These are phyloP conservation scores for Thermomucor indicae-seudaticae DNA, from an alignment of 371 early-diverging fungal genomes.

Conservation along the genomic window DNA sequence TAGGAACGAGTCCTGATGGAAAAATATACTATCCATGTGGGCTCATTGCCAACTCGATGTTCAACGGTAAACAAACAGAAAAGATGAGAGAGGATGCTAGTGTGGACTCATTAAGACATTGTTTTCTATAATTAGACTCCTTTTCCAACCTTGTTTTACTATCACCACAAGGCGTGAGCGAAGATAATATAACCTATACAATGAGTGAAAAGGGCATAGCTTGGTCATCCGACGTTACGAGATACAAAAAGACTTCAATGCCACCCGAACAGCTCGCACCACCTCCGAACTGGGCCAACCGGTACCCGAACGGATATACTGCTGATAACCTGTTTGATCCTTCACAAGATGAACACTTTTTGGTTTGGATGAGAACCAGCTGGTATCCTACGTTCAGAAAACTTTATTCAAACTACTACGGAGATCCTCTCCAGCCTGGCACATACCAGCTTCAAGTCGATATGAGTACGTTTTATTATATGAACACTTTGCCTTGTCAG, in stretches of 20 bases:
- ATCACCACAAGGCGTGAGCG: constrained; percentile 39
- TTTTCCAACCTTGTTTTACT: constrained; percentile 40
- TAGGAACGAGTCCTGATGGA: constrained; percentile 23
- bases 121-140: constrained; percentile 47
- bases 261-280: constrained; percentile 41
- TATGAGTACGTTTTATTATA: constrained; percentile 38
- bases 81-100: background rate
- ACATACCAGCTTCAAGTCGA: constrained; percentile 53
- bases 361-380: constrained; percentile 94
- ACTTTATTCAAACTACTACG: constrained; percentile 68
- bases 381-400: constrained; percentile 92
- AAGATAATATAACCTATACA: constrained; percentile 19
- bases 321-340: constrained; percentile 50
- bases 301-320: constrained; percentile 46
- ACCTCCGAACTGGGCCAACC: constrained; percentile 63
- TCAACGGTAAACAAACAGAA: constrained; percentile 65
- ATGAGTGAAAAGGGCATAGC: constrained; percentile 69
- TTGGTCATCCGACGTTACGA: constrained; percentile 72
- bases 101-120: background rate
- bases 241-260: constrained; percentile 51
- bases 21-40: constrained; percentile 89
- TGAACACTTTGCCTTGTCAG: background rate
- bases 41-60: constrained; percentile 88
- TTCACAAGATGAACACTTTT: constrained; percentile 76
- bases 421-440: constrained; percentile 44